Evolutionary conservation across 2,329 filamentous ascomycete species (phyloP), one percentile per base, ranked within the genome.

Genomic region (Pseudogymnoascus sp.): DNA sequence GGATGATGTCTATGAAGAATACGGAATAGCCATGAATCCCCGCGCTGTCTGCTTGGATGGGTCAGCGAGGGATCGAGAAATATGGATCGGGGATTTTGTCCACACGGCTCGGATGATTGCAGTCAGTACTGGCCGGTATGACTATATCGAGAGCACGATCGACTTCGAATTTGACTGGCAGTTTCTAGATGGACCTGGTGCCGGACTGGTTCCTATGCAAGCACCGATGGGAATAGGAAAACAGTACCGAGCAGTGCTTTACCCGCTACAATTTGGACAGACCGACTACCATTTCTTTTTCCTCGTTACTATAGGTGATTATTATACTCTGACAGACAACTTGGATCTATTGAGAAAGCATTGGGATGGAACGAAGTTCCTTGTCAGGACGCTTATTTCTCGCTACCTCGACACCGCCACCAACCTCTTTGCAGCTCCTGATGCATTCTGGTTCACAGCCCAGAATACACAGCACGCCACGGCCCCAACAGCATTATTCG

Each of bases 71-170:
- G 74, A 77, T 61, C 68, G 74, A 0, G 66, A 75, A 1, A 67
- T 75, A 4, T 76, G 74, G 74, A 67, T 71, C 2, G 74, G 75
- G 4, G 74, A 76, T 60, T 75, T 75, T 59, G 72, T 72, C 38
- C 74, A 77, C 62, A 76, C 75, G 0, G 65, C 70, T 1, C 68
- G 71, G 9, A 69, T 76, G 15, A 65, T 76, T 9, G 67, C 65
- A 0, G 66, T 68, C 1, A 72, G 69, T 6, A 76, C 74, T 1
- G 65, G 67, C 9, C 68, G 71, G 3, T 68, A 62, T n/a, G 73
- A 75, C 21, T 66, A 71, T 15, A 62, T 73, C 2, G 57, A 68
- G 0, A 73, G 73, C 1, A 73, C 69, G 0, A 66, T 77, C 15
- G 63, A 71, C 8, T 69, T 66, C 10, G 60, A 69, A 1, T 62